Conservation (phyloP, 169 alveolate genomes). For the Fabrea salina region DNA sequence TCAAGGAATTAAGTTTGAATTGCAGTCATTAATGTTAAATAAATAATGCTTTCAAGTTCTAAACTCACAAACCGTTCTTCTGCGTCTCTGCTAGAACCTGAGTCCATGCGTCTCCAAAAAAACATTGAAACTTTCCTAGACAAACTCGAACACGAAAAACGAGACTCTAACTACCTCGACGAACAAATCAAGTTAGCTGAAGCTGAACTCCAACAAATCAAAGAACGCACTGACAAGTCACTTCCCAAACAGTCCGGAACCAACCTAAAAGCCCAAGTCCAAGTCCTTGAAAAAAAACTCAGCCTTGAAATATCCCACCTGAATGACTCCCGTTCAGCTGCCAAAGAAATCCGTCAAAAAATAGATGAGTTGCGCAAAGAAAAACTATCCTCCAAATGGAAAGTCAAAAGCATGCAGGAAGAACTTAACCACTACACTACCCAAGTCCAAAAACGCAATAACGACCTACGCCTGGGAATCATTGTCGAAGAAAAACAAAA, state of each 20-base stretch:
- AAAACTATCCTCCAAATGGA: conserved; percentile 35
- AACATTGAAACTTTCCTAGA: neutral
- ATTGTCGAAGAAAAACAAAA: conserved; percentile 24
- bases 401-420: conserved; percentile 33
- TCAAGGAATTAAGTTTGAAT: no score
- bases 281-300: neutral
- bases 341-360: conserved; percentile 37
- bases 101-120: neutral
- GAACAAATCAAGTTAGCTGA: conserved; percentile 6
- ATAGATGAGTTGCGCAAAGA: conserved; percentile 68
- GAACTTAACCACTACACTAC: conserved; percentile 46
- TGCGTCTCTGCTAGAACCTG: no score
- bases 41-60: no score
- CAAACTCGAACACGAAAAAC: conserved; percentile 12
- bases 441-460: conserved; percentile 41
- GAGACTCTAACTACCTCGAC: conserved; percentile 18
- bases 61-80: no score
- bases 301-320: neutral
- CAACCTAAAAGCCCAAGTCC: neutral
- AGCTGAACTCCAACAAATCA: no score
- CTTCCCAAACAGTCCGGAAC: no score
- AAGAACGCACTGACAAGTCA: no score
- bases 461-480: conserved; percentile 34
- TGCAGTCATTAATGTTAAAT: no score
- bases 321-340: neutral